Base-by-base conservation (phyloP, 148 eudicot genomes). In the Rhododendron molle region DNA sequence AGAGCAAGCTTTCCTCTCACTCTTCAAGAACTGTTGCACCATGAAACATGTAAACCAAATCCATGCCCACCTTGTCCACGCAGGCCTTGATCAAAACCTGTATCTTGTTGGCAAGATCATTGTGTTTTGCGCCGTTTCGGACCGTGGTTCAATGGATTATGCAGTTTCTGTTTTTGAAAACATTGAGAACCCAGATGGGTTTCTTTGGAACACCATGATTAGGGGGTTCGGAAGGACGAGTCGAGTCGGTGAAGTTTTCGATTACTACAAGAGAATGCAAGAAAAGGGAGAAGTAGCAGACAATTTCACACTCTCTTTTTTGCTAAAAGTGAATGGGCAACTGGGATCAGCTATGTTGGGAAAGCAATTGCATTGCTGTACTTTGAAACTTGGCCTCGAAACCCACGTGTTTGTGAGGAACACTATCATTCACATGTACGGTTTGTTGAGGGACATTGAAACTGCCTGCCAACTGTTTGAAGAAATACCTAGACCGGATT, bases 401-500 rank as follows among this genome's bases (percentile, higher is more conserved):
- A 77, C 54, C 18, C 89, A 91, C 76, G 88, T 90, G 81, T 89
- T 72, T 90, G 91, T 88, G 26, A 88, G 90, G 65, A 91, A 91
- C 77, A 81, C 95, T 15, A 84, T 89, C 79, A 85, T 91, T 85
- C 92, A 91, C 82, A 85, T 92, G 92, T 92, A 91, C 84, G 88
- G 91, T 54, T 34, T 32, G 86, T 89, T 86, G 82, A 47, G 23
- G 85, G 85, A 86, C 18, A 43, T 83, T 85, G 88, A 82, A n/a
- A 90, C 87, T 86, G 92, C 92, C 18, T 65, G 76, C 56, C 83
- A 46, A 5, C 60, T 92, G 94, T 92, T 92, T 77, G 94, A 87
- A 21, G 89, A 89, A 90, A 89, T 89, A 88, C 69, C 89, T 78
- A 77, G 46, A 10, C 84, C 85, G 83, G 88, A 90, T 54, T 71